Percentiles rank a stretch among this genome's conserved stretches.
These are phyloP conservation scores for Pseudogymnoascus sp. DNA, from an alignment of 2,329 filamentous ascomycete species.

Conservation along the genomic window DNA sequence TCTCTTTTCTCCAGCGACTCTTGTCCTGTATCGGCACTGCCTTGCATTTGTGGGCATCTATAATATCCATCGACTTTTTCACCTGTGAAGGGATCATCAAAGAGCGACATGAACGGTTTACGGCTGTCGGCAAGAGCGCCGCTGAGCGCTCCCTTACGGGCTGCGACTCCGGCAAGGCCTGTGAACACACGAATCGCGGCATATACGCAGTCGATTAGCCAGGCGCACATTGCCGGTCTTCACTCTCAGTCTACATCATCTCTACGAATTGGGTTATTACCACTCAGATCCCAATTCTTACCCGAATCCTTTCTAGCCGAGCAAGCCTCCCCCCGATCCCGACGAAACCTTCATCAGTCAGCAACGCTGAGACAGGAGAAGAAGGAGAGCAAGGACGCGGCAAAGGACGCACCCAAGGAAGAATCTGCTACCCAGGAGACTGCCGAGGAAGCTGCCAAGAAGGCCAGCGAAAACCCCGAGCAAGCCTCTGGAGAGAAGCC, in stretches of 20 bases:
- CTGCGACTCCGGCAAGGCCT: slow-evolving; percentile 28
- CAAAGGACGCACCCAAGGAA: slow-evolving; percentile 7
- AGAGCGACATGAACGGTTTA: slow-evolving; percentile 25
- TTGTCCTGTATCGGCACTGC: slow-evolving; percentile 3
- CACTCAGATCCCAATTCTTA: slow-evolving; percentile 32
- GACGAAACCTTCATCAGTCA: slow-evolving; percentile 22
- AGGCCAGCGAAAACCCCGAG: slow-evolving; percentile 33
- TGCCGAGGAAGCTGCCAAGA: slow-evolving; percentile 26
- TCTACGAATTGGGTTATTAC: slow-evolving; percentile 24
- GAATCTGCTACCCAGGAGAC: slow-evolving; percentile 18
- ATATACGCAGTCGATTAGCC: slow-evolving; percentile 30
- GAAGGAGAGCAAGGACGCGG: slow-evolving; percentile 10
- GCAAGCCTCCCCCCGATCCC: slow-evolving; percentile 11
- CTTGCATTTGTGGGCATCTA: slow-evolving; percentile 1
- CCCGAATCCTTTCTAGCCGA: slow-evolving; percentile 25
- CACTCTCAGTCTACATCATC: slow-evolving; percentile 24
- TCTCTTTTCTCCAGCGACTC: not conserved
- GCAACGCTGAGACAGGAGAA: slow-evolving; percentile 23
- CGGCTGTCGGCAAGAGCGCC: slow-evolving; percentile 24
- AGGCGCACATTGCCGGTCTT: slow-evolving; percentile 23
- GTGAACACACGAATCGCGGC: slow-evolving; percentile 24
- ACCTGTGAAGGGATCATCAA: slow-evolving; percentile 1
- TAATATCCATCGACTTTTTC: not conserved
- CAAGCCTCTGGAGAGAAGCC: slow-evolving; percentile 29
- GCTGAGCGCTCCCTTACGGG: slow-evolving; percentile 23